Percentiles rank a stretch among this genome's conserved stretches.
These are phyloP conservation scores for Cyberlindnera euphorbiae DNA, from an alignment of 805 yeast species.

Conservation along the genomic window DNA sequence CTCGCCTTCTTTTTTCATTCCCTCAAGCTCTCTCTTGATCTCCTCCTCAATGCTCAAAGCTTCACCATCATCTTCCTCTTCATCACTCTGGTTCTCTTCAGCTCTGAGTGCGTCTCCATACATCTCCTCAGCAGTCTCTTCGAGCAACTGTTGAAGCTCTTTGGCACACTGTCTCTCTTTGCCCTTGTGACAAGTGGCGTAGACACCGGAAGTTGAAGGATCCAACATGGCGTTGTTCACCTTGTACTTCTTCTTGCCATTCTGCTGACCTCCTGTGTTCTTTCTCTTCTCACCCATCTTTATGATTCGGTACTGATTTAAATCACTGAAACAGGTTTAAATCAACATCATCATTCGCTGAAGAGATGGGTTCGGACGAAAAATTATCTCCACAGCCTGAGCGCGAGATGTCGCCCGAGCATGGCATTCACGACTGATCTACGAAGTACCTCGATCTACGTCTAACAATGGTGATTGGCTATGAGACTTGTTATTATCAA, in stretches of 20 bases:
- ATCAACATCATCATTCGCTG: too few relatives aligned
- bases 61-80: constrained; percentile 30
- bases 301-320: constrained; percentile 4
- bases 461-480: too few relatives aligned
- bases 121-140: constrained; percentile 45
- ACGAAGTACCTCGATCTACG: too few relatives aligned
- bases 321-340: too few relatives aligned
- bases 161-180: constrained; percentile 74
- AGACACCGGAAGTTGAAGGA: constrained; percentile 83
- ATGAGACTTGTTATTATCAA: too few relatives aligned
- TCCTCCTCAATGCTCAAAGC: constrained; percentile 70
- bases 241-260: constrained; percentile 34
- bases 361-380: too few relatives aligned
- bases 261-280: constrained; percentile 2
- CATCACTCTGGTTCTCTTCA: constrained; percentile 16
- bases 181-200: constrained; percentile 82
- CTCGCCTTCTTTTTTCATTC: constrained; percentile 30
- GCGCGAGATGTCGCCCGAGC: too few relatives aligned
- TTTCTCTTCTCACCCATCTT: constrained; percentile 21
- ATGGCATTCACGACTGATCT: too few relatives aligned
- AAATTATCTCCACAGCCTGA: too few relatives aligned
- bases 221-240: constrained; percentile 53
- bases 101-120: constrained; percentile 32
- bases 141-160: constrained; percentile 59
- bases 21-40: constrained; percentile 65